These are phyloP conservation scores for Hordeum vulgare DNA, from an alignment of 176 grass and related monocot species.

Conservation along the genomic window DNA sequence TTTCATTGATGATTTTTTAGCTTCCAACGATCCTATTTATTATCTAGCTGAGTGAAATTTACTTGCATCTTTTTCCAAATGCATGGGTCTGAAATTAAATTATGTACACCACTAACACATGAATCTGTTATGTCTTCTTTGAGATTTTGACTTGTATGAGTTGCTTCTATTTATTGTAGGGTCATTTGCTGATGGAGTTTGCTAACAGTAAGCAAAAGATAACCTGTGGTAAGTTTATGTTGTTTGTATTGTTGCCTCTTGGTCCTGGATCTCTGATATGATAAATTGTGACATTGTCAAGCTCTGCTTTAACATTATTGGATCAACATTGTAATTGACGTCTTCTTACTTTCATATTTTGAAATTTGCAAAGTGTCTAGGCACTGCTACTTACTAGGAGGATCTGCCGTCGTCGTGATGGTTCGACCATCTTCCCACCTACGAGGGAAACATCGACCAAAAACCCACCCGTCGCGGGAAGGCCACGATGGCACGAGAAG, in stretches of 20 bases:
- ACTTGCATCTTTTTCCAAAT: not conserved
- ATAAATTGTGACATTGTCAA: not conserved
- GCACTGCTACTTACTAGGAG: not conserved
- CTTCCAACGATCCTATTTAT: not conserved
- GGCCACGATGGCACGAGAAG: too few species aligned
- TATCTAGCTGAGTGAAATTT: not conserved
- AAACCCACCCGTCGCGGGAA: too few species aligned
- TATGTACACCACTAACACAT: not conserved
- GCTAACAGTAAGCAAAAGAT: conserved; percentile 68
- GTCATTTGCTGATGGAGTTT: conserved; percentile 67
- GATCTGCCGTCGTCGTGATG: too few species aligned
- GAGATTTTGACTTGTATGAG: not conserved
- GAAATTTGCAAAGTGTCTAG: not conserved
- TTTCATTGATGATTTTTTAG: not conserved
- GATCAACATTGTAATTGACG: not conserved
- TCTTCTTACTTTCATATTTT: not conserved
- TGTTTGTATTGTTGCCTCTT: not conserved
- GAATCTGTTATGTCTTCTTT: not conserved
- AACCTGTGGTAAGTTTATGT: conserved; percentile 60
- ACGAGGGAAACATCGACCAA: too few species aligned
- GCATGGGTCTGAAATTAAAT: not conserved
- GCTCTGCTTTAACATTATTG: not conserved
- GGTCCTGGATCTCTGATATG: not conserved
- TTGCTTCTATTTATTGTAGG: conserved; percentile 42
- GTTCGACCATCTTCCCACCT: too few species aligned